These are phyloP conservation scores for Cavenderia fasciculata DNA, from an alignment of 78 protist genomes.

Conservation along the genomic window DNA sequence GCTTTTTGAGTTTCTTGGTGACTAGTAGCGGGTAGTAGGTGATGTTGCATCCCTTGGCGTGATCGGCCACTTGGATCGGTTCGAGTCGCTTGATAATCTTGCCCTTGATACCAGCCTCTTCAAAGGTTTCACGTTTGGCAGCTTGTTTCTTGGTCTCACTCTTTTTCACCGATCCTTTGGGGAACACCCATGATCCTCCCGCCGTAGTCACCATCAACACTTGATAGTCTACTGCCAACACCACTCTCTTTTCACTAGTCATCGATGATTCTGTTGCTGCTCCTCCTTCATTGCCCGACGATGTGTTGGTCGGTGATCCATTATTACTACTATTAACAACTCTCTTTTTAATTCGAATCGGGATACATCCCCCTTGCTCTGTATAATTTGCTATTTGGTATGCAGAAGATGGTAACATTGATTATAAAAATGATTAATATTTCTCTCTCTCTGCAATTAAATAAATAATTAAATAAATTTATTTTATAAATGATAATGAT, in stretches of 20 bases:
- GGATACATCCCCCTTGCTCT: conserved; percentile 68
- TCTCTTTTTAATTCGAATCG: conserved; percentile 48
- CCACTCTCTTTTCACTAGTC: neutral
- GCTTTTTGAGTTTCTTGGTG: neutral
- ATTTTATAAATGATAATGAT: too few species aligned
- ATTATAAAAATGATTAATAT: neutral
- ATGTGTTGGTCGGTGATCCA: neutral
- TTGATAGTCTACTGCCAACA: conserved; percentile 23
- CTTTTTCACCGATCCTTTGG: conserved; percentile 69
- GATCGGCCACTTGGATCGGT: conserved; percentile 28
- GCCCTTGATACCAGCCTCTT: conserved; percentile 60
- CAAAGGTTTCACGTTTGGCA: conserved; percentile 63
- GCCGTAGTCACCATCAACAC: conserved; percentile 58
- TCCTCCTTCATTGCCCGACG: neutral
- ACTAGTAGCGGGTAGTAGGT: conserved; percentile 10
- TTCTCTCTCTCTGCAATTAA: neutral
- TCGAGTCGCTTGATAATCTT: conserved; percentile 5
- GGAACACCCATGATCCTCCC: conserved; percentile 68
- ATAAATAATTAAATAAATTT: too few species aligned
- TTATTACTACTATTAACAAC: neutral
- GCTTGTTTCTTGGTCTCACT: conserved; percentile 48
- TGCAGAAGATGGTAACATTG: neutral
- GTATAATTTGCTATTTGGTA: conserved; percentile 2
- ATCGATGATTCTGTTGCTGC: neutral
- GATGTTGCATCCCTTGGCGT: neutral